These are phyloP conservation scores for Saccharomycodes ludwigii DNA, from an alignment of 805 yeast genomes.

Conservation along the genomic window DNA sequence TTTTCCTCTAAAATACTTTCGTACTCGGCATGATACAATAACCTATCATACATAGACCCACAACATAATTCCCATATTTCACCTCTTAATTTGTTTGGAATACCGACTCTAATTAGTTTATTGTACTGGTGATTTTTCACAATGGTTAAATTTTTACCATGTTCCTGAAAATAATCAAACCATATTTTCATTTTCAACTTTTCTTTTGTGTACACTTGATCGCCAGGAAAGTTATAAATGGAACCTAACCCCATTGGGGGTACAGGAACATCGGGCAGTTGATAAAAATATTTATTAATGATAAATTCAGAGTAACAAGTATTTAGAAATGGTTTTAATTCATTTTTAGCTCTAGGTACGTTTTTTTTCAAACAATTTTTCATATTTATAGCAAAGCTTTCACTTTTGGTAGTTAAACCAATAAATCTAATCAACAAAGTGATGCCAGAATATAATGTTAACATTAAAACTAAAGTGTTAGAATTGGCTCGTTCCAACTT, in stretches of 20 bases:
- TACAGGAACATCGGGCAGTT: conserved; percentile 28
- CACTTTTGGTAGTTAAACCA: conserved; percentile 70
- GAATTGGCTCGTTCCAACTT: conserved; percentile 81
- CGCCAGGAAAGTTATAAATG: conserved; percentile 80
- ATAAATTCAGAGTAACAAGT: conserved; percentile 81
- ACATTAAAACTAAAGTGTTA: conserved; percentile 62
- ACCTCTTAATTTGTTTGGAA: conserved; percentile 90
- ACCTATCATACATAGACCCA: conserved; percentile 72
- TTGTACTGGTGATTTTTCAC: conserved; percentile 66
- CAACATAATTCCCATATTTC: conserved; percentile 91
- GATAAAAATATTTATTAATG: conserved; percentile 34
- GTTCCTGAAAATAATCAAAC: conserved; percentile 78
- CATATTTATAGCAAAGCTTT: conserved; percentile 60
- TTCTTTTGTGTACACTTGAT: conserved; percentile 62
- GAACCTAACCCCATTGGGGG: conserved; percentile 84
- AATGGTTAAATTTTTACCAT: conserved; percentile 76
- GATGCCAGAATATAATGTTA: conserved; percentile 55
- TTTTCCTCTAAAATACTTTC: conserved; percentile 44
- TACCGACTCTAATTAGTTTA: conserved; percentile 76
- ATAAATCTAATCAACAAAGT: conserved; percentile 58
- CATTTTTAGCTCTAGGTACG: conserved; percentile 42
- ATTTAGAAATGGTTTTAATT: conserved; percentile 48
- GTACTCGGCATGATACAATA: conserved; percentile 51
- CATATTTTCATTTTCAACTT: conserved; percentile 80
- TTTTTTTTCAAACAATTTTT: conserved; percentile 52